These are phyloP conservation scores for Lodderomyces orthopsilosis DNA, from an alignment of 1,139 yeast species.

Conservation along the genomic window DNA sequence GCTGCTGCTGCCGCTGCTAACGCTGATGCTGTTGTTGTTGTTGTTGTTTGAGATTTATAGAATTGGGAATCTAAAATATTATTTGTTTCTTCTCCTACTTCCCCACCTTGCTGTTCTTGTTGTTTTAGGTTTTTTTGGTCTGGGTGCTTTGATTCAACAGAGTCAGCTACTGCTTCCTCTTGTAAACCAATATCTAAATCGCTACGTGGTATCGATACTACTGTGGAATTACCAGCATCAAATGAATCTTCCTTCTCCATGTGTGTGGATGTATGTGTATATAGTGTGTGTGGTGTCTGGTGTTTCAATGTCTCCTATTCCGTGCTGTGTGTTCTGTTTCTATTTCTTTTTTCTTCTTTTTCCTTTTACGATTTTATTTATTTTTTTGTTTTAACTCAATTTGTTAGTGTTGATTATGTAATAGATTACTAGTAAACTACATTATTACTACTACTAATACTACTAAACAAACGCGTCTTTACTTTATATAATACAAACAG, in stretches of 20 bases:
- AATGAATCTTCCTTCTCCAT: conserved; percentile 1
- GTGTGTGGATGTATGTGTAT: neutral
- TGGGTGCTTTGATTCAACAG: neutral
- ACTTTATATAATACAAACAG: too few relatives aligned
- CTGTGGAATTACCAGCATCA: conserved; percentile 4
- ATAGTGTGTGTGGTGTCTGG: neutral
- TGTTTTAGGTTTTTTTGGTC: neutral
- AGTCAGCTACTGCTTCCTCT: neutral
- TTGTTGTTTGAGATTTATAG: neutral
- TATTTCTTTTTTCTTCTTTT: neutral
- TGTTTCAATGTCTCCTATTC: neutral
- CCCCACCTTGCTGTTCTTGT: neutral
- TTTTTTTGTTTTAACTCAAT: too few relatives aligned
- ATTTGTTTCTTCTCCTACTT: conserved; percentile 1
- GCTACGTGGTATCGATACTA: neutral
- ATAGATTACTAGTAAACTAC: too few relatives aligned
- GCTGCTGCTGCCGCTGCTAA: too few relatives aligned
- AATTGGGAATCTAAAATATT: neutral
- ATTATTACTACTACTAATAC: too few relatives aligned
- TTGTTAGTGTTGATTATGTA: neutral
- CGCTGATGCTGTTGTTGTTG: neutral
- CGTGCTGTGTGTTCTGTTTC: neutral
- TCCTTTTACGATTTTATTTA: too few relatives aligned
- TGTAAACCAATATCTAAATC: neutral
- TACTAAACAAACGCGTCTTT: too few relatives aligned